phyloP scores from a whole-genome alignment of 2,329 filamentous ascomycete genomes.

The Cyclaneusma minus region DNA sequence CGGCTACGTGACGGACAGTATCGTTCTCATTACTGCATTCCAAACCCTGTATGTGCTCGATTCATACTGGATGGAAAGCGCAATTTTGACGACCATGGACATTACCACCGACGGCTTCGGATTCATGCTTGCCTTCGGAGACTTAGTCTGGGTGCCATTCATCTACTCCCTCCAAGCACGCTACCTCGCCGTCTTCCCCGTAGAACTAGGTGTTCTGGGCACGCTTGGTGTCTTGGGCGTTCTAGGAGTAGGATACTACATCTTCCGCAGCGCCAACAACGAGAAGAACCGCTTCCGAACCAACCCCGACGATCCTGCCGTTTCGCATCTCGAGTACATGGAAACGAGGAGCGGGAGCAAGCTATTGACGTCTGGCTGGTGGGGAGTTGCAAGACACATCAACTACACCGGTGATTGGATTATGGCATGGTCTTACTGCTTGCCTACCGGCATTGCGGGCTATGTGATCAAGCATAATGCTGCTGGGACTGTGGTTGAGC shows the following conservation, averaged over 20 bases:
- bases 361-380: constrained; percentile 79
- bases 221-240: constrained; percentile 49
- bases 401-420: constrained; percentile 95
- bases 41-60: constrained; percentile 78
- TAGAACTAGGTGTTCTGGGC: constrained; percentile 57
- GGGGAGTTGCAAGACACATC: constrained; percentile 82
- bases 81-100: constrained; percentile 87
- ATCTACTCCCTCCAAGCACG: constrained; percentile 72
- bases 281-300: constrained; percentile 92
- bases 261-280: constrained; percentile 88
- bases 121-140: constrained; percentile 87
- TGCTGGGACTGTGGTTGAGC: constrained; percentile 50
- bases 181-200: constrained; percentile 71
- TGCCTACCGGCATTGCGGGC: constrained; percentile 74
- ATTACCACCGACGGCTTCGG: constrained; percentile 88
- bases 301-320: constrained; percentile 63
- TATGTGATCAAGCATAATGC: constrained; percentile 51
- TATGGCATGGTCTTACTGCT: constrained; percentile 78
- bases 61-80: constrained; percentile 71
- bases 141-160: constrained; percentile 86
- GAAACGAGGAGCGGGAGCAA: constrained; percentile 70
- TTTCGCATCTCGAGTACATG: constrained; percentile 72
- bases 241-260: constrained; percentile 62
- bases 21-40: constrained; percentile 60
- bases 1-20: constrained; percentile 73